Conservation (phyloP, 768 basidiomycete species). For the Russula emetica region DNA sequence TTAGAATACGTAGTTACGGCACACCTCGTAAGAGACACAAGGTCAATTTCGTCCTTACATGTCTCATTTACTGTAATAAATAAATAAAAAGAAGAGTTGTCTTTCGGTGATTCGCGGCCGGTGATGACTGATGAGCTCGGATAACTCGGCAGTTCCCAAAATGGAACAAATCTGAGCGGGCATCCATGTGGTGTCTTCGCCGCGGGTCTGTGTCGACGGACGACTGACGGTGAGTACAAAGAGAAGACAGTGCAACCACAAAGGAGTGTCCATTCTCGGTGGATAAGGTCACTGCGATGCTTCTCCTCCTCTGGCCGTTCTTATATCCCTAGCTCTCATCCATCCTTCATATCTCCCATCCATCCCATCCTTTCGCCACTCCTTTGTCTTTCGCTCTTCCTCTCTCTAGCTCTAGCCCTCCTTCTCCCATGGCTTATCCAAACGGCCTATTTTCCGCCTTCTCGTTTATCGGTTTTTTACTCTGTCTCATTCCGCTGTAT, state of each 20-base stretch:
- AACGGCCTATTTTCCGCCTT: slow-evolving; percentile 34
- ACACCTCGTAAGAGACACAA: no score
- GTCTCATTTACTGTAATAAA: no score
- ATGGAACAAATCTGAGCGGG: no score
- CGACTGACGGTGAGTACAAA: neutral
- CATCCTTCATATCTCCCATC: neutral
- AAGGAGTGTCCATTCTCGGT: neutral
- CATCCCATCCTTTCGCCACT: neutral
- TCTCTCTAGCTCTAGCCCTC: neutral
- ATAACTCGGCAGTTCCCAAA: no score
- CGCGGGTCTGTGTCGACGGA: neutral
- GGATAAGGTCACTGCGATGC: neutral
- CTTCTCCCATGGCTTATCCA: neutral
- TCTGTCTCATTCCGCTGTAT: slow-evolving; percentile 49
- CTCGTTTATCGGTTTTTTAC: slow-evolving; percentile 45
- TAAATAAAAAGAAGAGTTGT: no score
- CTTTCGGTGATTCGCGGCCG: no score
- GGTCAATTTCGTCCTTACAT: no score
- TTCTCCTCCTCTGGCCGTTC: neutral
- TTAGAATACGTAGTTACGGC: no score
- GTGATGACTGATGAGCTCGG: no score
- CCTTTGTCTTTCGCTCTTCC: neutral
- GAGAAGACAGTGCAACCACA: slow-evolving; percentile 1
- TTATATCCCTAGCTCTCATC: slow-evolving; percentile 8
- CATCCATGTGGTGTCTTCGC: neutral